Evolutionary conservation across 108 stramenopile genomes (phyloP).

Genomic region (Skeletonema potamos): DNA sequence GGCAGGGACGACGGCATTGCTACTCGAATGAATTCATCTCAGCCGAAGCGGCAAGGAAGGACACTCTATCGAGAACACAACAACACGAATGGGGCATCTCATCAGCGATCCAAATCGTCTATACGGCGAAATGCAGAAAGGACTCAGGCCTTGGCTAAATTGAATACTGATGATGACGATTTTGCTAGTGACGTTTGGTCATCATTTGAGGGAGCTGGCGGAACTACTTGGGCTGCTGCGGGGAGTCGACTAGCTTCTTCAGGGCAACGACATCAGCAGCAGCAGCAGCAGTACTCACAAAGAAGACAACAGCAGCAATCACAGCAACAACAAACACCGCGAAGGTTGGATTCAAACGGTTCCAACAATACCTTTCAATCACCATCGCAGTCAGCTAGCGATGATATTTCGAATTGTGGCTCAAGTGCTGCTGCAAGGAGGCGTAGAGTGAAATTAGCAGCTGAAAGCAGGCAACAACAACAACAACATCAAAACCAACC

Average conservation of each 20-base stretch:
- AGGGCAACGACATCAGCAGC: background rate
- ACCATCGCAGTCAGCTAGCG: background rate
- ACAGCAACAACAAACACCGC: conserved; percentile 1
- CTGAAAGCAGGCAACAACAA: background rate
- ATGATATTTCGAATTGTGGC: background rate
- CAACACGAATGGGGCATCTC: background rate
- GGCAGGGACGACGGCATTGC: background rate
- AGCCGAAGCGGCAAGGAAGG: background rate
- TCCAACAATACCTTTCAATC: background rate
- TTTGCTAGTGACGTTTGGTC: conserved; percentile 4
- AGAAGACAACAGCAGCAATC: background rate
- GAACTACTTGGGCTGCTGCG: background rate
- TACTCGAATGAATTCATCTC: background rate
- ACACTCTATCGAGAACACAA: background rate
- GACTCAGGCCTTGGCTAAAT: background rate
- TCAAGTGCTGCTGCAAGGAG: conserved; percentile 22
- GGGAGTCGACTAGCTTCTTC: background rate
- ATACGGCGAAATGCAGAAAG: background rate
- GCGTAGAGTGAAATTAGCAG: background rate
- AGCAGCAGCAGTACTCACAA: background rate
- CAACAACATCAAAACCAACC: background rate
- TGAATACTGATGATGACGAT: background rate
- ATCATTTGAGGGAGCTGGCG: background rate
- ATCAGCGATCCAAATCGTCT: background rate
- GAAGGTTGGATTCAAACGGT: background rate